Evolutionary conservation across 2,329 filamentous ascomycete genomes (phyloP).

Genomic region (Aspergillus ustus): DNA sequence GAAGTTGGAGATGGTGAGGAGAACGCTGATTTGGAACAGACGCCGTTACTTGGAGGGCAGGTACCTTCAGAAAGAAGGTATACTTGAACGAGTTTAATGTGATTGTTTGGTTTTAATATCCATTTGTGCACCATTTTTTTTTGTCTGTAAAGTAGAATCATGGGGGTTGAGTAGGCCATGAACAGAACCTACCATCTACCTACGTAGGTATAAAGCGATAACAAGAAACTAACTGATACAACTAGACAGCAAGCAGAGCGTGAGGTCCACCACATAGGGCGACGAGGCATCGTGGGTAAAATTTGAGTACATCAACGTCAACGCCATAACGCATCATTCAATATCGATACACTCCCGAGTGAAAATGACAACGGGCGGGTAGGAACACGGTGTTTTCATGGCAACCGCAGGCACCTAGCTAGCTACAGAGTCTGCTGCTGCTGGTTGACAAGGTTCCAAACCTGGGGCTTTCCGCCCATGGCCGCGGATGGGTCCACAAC

Average conservation of each 20-base stretch:
- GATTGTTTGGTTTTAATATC: neutral
- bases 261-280: neutral
- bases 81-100: slow-evolving; percentile 10
- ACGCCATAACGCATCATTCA: neutral
- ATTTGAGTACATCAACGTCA: neutral
- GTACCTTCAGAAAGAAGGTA: slow-evolving; percentile 9
- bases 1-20: neutral
- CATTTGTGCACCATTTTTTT: neutral
- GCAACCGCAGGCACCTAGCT: neutral
- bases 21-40: slow-evolving; percentile 13
- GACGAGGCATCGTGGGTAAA: neutral
- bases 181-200: neutral
- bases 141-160: neutral
- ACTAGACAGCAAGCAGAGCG: neutral
- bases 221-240: neutral
- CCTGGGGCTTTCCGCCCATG: slow-evolving; percentile 8
- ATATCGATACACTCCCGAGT: neutral
- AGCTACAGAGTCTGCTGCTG: slow-evolving; percentile 23
- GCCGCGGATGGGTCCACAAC: slow-evolving; percentile 1
- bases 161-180: neutral
- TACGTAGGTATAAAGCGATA: neutral
- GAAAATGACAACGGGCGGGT: neutral
- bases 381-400: neutral
- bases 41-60: slow-evolving; percentile 13
- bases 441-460: slow-evolving; percentile 28